phyloP scores from a whole-genome alignment of 2,329 filamentous ascomycete genomes.

The Aspergillus piperis region DNA sequence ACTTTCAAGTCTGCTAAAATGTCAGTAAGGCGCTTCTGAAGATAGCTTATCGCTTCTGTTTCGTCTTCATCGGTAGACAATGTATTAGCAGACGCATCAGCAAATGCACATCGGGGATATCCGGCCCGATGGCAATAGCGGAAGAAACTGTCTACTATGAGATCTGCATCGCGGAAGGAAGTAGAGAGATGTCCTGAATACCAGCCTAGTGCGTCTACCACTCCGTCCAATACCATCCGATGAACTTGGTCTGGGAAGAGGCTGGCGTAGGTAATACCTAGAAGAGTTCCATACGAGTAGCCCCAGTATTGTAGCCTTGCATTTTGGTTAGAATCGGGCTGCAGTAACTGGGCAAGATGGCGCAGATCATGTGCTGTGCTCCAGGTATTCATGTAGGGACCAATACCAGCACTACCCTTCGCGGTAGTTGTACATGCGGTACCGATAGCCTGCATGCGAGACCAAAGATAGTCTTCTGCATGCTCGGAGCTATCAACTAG shows the following conservation, averaged over 20 bases:
- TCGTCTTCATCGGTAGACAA: not conserved
- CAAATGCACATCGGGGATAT: not conserved
- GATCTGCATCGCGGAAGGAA: not conserved
- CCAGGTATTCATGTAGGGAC: not conserved
- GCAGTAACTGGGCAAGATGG: not conserved
- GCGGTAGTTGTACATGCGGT: not conserved
- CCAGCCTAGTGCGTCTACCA: not conserved
- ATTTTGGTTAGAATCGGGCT: not conserved
- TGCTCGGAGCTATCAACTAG: not conserved
- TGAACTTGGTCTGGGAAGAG: not conserved
- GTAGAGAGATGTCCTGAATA: not conserved
- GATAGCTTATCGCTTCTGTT: not conserved
- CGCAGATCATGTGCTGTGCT: not conserved
- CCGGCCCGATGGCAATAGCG: not conserved
- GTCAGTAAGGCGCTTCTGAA: not conserved
- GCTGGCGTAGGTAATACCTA: not conserved
- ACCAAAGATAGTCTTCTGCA: not conserved
- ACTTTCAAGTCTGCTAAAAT: not conserved
- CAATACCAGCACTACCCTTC: not conserved
- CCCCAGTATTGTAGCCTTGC: not conserved
- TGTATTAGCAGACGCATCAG: not conserved
- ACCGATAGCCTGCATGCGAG: not conserved
- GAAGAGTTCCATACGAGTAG: not conserved
- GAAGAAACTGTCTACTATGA: not conserved
- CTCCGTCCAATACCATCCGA: not conserved